phyloP scores from a whole-genome alignment of 2,329 filamentous ascomycete genomes.

The Colletotrichum plurivorum region DNA sequence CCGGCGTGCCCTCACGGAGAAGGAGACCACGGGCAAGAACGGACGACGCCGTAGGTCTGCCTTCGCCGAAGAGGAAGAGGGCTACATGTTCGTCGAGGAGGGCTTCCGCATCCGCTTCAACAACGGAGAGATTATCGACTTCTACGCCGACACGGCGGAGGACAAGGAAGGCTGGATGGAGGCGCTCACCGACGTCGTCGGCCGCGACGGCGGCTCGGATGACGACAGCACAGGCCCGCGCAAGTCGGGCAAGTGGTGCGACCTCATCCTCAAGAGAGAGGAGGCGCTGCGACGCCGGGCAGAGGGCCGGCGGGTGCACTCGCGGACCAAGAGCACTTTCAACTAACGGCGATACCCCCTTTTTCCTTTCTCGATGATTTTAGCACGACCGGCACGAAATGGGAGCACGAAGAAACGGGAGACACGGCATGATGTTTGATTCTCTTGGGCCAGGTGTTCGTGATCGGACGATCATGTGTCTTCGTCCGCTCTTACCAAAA shows the following conservation, averaged over 20 bases:
- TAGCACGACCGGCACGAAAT: conserved; percentile 38
- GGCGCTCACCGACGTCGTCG: conserved; percentile 80
- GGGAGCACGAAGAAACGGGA: conserved; percentile 35
- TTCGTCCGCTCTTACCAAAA: conserved; percentile 29
- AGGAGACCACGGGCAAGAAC: conserved; percentile 82
- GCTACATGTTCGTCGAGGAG: conserved; percentile 99
- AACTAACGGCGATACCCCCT: conserved; percentile 51
- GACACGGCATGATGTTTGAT: conserved; percentile 40
- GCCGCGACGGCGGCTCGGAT: conserved; percentile 64
- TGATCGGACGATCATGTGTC: conserved; percentile 40
- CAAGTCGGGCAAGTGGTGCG: conserved; percentile 74
- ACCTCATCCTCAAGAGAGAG: conserved; percentile 75
- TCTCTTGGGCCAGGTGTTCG: conserved; percentile 41
- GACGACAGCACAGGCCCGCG: conserved; percentile 60
- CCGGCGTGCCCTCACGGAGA: conserved; percentile 84
- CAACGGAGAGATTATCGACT: conserved; percentile 98
- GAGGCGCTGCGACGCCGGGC: conserved; percentile 70
- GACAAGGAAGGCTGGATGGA: conserved; percentile 98
- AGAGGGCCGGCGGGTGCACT: conserved; percentile 66
- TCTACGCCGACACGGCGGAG: conserved; percentile 90
- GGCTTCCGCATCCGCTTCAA: conserved; percentile 99
- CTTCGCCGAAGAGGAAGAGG: conserved; percentile 98
- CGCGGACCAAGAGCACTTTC: conserved; percentile 72
- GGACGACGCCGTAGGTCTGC: conserved; percentile 91
- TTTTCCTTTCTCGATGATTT: conserved; percentile 35